phyloP scores from a whole-genome alignment of 768 basidiomycete species.

The Mycena indigotica region DNA sequence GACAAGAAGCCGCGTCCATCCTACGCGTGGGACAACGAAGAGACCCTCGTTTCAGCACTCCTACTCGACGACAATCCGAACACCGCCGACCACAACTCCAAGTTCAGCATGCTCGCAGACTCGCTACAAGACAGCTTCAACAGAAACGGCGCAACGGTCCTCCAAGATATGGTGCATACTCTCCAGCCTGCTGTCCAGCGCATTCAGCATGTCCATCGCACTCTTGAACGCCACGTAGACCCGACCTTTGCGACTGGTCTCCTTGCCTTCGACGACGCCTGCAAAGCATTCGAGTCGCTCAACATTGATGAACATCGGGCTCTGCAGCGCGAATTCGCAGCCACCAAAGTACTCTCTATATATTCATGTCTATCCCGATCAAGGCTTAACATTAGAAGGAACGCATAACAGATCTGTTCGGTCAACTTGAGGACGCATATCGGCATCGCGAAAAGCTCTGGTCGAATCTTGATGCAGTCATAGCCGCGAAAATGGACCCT shows the following conservation, averaged over 20 bases:
- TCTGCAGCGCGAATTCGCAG: constrained; percentile 38
- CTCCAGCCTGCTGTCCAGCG: constrained; percentile 52
- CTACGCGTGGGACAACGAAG: constrained; percentile 56
- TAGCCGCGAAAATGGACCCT: constrained; percentile 46
- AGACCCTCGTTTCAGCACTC: constrained; percentile 52
- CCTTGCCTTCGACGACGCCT: constrained; percentile 54
- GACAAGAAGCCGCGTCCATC: constrained; percentile 18
- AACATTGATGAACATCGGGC: constrained; percentile 47
- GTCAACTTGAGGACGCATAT: constrained; percentile 52
- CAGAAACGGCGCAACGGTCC: constrained; percentile 38
- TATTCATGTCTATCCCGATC: constrained; percentile 3
- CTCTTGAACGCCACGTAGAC: constrained; percentile 43
- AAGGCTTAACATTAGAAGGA: constrained; percentile 34
- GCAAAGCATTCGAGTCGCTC: constrained; percentile 53
- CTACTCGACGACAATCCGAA: constrained; percentile 38
- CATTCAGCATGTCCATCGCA: constrained; percentile 42
- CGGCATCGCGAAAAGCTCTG: constrained; percentile 53
- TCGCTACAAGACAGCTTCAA: constrained; percentile 46
- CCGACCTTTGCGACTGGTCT: constrained; percentile 44
- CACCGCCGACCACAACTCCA: constrained; percentile 31
- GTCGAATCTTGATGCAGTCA: constrained; percentile 43
- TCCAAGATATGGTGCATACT: constrained; percentile 43
- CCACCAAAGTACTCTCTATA: constrained; percentile 42
- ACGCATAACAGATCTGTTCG: constrained; percentile 43
- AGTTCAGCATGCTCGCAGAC: constrained; percentile 39